Evolutionary conservation across 73 alveolate species (phyloP), one percentile per base, ranked within the genome.

Genomic region (Blepharisma stoltei): DNA sequence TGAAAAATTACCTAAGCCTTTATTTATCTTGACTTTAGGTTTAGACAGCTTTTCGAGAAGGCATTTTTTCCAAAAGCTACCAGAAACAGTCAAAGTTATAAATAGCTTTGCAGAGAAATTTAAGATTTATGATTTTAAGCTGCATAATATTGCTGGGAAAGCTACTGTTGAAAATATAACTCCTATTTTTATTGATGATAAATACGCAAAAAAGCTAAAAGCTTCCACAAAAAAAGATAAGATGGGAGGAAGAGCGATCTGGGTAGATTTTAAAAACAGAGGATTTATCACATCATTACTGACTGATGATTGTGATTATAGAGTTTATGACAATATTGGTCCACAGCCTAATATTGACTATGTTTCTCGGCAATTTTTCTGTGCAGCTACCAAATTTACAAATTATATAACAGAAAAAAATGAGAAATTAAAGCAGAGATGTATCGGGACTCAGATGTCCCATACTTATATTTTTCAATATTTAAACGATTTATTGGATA

Each of bases 351-450:
- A 60, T 60, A 38, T 60, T 14, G 47, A 60, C 18, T 60, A 60
- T 25, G 14, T 38, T 14, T n/a, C 45, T 9, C n/a, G 45, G 2
- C 2, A n/a, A 1, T 60, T 60, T 60, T 60, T 14, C 73, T 60
- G 73, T 25, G 73, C 73, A 9, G 73, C 23, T 5, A 38, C 14
- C 18, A 60, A n/a, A 60, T 60, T 60, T 60, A 18, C 73, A 60
- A 25, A 25, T 20, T 14, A 38, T 38, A 32, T 32, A 0, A 25
- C 46, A n/a, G 14, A 14, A 14, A 60, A 38, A 60, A 60, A 60
- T 8, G 45, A 14, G 2, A 60, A 25, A 14, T 20, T 38, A 18
- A 32, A 32, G 3, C 73, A 60, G 23, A 14, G 73, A 25, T 60
- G 73, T 25, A 60, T 60, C 23, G 73, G 73, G 11, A 11, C 49